Percentiles rank a stretch among this genome's conserved stretches.
Evolutionary conservation across 805 yeast species (phyloP).

Genomic region (Saccharomycopsis fermentans): DNA sequence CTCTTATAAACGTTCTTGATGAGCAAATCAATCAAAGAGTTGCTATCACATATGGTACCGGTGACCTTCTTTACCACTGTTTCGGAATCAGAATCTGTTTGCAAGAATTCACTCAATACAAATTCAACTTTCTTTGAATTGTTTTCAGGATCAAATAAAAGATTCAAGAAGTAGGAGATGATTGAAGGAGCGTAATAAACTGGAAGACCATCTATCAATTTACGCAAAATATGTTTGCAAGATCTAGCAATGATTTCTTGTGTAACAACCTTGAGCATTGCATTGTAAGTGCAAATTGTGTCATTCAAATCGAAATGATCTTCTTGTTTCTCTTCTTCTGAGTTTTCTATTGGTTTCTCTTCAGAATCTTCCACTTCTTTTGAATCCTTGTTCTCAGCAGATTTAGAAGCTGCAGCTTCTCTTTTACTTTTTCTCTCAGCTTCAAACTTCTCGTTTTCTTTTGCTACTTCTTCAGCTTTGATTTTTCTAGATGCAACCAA

Average conservation of each 20-base stretch:
- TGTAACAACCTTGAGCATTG: constrained; percentile 17
- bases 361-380: constrained; percentile 18
- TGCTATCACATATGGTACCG: not conserved
- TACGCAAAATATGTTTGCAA: constrained; percentile 62
- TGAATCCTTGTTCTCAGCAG: constrained; percentile 20
- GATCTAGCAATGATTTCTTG: constrained; percentile 74
- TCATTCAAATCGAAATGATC: constrained; percentile 12
- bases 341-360: constrained; percentile 9
- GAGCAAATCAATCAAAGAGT: constrained; percentile 35
- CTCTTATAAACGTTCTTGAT: constrained; percentile 42
- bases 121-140: constrained; percentile 32
- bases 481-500: constrained; percentile 17
- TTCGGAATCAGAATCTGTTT: constrained; percentile 30
- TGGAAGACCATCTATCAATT: constrained; percentile 37
- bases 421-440: constrained; percentile 23
- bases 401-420: constrained; percentile 19
- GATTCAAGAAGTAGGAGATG: constrained; percentile 63
- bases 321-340: constrained; percentile 20
- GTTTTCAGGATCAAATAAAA: constrained; percentile 46
- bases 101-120: constrained; percentile 32
- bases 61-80: not conserved
- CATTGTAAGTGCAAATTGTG: constrained; percentile 12
- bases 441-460: constrained; percentile 25
- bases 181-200: constrained; percentile 45
- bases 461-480: constrained; percentile 25